Evolutionary conservation across 495 filamentous ascomycete species (phyloP), one percentile per base, ranked within the genome.

Genomic region (Penicillium malachiteum): DNA sequence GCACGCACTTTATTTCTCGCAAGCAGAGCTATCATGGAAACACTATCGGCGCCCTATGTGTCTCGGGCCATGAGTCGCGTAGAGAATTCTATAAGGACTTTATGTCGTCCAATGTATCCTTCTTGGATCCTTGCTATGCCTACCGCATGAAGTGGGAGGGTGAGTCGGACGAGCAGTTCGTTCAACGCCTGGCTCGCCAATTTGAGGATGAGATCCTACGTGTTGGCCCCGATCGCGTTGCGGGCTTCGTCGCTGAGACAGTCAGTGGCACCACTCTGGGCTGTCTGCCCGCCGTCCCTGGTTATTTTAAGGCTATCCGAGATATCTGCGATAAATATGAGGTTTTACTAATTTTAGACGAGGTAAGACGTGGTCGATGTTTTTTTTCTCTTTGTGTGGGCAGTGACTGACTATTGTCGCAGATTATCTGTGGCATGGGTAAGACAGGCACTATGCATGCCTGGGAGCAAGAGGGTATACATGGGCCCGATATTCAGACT

Each of bases 11-110:
- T 65, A 85, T 90, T 51, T 76, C 82, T 3, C 67, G 87, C 7
- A 74, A 75, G 50, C 78, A 83, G 42, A 82, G 80, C 10, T 90
- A 86, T 56, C 87, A 90, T 56, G 87, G 87, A 3, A 85, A 76
- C 31, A 89, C 87, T 0, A 69, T 89, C 4, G 86, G 86, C 0
- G 74, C 83, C 0, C 68, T 90, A 39, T 63, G 43, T 62, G 57
- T 72, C 5, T 57, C 64, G 13, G 66, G 67, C 3, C 69, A 73
- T 60, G 64, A 64, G 11, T 62, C 66, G 0, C 66, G 72, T 5
- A 34, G 65, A 26, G 61, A 38, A 16, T 51, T 61, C 12, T 77
- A 60, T 53, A 54, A 73, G 41, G 62, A 69, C 17, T 59, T 76
- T 21, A 58, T 80, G 48, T 48, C 55, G 3, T 43, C 41, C 33